Percentiles rank a stretch among this genome's conserved stretches.
phyloP scores from a whole-genome alignment of 345 rosid species.

The Citrus cavaleriei region DNA sequence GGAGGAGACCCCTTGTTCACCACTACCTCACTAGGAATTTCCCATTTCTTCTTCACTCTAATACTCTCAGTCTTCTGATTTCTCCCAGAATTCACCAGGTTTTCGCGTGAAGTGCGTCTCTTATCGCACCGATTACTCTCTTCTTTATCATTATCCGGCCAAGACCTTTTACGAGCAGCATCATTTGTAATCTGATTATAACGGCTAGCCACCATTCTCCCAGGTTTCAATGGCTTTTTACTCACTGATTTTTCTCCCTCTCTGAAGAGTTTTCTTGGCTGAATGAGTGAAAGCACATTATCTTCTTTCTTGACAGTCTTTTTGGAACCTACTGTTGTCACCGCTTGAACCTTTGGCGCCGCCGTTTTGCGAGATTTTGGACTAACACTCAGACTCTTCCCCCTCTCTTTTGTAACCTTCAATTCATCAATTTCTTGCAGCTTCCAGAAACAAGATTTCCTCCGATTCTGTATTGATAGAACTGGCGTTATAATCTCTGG shows the following conservation, averaged over 20 bases:
- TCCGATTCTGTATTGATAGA: slow-evolving; percentile 60
- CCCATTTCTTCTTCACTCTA: slow-evolving; percentile 91
- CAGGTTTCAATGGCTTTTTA: slow-evolving; percentile 60
- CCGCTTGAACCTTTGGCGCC: slow-evolving; percentile 45
- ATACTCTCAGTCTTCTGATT: slow-evolving; percentile 31
- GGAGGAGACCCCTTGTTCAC: slow-evolving; percentile 36
- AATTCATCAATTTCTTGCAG: slow-evolving; percentile 74
- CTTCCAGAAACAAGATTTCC: slow-evolving; percentile 90
- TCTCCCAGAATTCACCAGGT: slow-evolving; percentile 10
- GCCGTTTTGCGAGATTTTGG: slow-evolving; percentile 62
- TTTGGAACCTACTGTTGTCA: slow-evolving; percentile 59
- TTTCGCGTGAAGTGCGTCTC: slow-evolving; percentile 56
- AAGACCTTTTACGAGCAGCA: slow-evolving; percentile 56
- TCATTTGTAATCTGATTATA: slow-evolving; percentile 53
- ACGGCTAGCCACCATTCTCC: slow-evolving; percentile 74
- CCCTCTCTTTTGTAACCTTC: slow-evolving; percentile 58
- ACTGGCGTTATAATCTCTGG: slow-evolving; percentile 57
- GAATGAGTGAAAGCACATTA: slow-evolving; percentile 45
- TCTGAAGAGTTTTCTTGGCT: slow-evolving; percentile 77
- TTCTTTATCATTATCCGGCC: slow-evolving; percentile 62
- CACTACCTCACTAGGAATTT: slow-evolving; percentile 61
- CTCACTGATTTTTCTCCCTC: slow-evolving; percentile 62
- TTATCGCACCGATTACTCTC: slow-evolving; percentile 54
- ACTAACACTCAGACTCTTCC: slow-evolving; percentile 71
- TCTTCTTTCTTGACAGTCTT: slow-evolving; percentile 72